Conservation (phyloP, 306 rosid species). For the Quercus wislizeni region DNA sequence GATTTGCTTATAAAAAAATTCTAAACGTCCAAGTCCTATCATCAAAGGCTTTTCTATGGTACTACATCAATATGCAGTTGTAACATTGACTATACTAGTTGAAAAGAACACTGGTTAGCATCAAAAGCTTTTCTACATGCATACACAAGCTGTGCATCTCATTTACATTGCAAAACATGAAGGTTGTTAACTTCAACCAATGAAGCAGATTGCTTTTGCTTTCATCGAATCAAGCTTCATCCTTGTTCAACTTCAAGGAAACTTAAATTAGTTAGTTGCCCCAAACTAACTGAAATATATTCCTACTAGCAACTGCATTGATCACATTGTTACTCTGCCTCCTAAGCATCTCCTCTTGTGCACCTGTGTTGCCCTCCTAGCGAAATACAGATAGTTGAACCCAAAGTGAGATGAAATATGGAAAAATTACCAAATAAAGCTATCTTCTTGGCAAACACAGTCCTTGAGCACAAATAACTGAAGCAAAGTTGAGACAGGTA, state of each 20-base stretch:
- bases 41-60: not conserved
- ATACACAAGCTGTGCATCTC: not conserved
- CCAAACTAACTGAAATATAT: conserved; percentile 85
- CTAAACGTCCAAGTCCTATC: not conserved
- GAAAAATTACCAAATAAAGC: not conserved
- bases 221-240: not conserved
- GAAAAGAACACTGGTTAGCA: not conserved
- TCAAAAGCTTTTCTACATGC: not conserved
- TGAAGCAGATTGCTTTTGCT: conserved; percentile 8
- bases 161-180: conserved; percentile 9
- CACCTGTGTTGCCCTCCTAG: conserved; percentile 69
- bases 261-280: conserved; percentile 37
- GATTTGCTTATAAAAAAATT: not conserved
- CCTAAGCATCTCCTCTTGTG: conserved; percentile 78
- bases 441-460: not conserved
- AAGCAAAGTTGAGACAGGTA: too few species aligned
- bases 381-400: conserved; percentile 3
- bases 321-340: conserved; percentile 58
- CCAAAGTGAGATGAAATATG: not conserved
- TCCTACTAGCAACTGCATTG: conserved; percentile 74
- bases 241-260: not conserved
- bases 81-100: not conserved
- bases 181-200: not conserved
- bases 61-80: too few species aligned
- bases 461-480: not conserved